These are phyloP conservation scores for Termitomyces sp. DNA, from an alignment of 768 basidiomycete species.

Conservation along the genomic window DNA sequence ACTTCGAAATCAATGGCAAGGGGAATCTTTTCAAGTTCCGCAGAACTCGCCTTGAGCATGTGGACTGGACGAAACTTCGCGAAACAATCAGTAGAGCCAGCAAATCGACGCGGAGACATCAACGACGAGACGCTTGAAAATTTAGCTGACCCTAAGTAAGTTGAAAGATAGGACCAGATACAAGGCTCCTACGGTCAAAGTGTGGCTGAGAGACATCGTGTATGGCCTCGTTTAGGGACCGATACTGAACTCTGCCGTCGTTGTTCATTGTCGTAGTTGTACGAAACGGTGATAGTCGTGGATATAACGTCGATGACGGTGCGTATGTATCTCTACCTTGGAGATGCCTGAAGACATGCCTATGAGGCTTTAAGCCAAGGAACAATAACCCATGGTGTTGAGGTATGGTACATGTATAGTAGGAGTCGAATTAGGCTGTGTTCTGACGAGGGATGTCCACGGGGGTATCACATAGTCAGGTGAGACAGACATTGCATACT, in stretches of 20 bases:
- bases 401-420: no score
- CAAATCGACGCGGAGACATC: constrained; percentile 1
- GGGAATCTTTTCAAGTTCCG: constrained; percentile 17
- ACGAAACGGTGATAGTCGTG: background rate
- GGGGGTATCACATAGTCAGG: no score
- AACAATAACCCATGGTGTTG: constrained; percentile 25
- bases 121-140: background rate
- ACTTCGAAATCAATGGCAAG: constrained; percentile 25
- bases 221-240: constrained; percentile 7
- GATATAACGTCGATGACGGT: background rate
- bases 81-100: background rate
- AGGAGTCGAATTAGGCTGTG: no score
- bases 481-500: no score
- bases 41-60: constrained; percentile 7
- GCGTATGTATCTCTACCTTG: background rate
- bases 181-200: constrained; percentile 7
- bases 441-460: no score
- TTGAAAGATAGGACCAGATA: background rate
- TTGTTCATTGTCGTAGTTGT: background rate
- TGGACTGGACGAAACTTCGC: constrained; percentile 7
- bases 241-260: constrained; percentile 5
- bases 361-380: background rate
- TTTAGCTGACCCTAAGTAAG: background rate
- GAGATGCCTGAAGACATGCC: background rate
- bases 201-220: constrained; percentile 8